Evolutionary conservation across 1,284 basidiomycete genomes (phyloP).

Genomic region (Sporisorium iseilematis-ciliati): DNA sequence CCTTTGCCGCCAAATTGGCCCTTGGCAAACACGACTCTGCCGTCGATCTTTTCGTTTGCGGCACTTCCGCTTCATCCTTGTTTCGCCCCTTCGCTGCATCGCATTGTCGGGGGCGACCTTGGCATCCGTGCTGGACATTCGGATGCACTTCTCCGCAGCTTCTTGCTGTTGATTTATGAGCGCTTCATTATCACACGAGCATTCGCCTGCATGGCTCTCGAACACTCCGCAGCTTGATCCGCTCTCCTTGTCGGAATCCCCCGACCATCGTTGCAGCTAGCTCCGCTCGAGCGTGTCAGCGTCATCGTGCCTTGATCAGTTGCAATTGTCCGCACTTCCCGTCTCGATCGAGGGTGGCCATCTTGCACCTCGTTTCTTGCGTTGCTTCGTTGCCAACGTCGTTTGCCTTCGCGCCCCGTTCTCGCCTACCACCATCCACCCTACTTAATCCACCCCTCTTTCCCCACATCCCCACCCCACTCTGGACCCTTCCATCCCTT

Average conservation of each 20-base stretch:
- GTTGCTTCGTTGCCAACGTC: not conserved
- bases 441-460: conserved; percentile 12
- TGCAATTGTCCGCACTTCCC: not conserved
- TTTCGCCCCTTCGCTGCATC: not conserved
- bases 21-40: conserved; percentile 9
- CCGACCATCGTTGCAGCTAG: not conserved
- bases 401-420: not conserved
- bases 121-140: conserved; percentile 4
- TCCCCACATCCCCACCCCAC: conserved; percentile 9
- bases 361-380: conserved; percentile 2
- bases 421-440: not conserved
- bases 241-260: conserved; percentile 11
- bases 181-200: conserved; percentile 14
- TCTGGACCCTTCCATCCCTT: conserved; percentile 5
- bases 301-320: conserved; percentile 26
- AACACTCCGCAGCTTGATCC: conserved; percentile 18
- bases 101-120: not conserved
- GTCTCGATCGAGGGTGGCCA: conserved; percentile 12
- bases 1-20: conserved; percentile 8
- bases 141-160: not conserved
- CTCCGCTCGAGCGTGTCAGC: conserved; percentile 18
- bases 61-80: not conserved
- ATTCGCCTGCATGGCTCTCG: conserved; percentile 5
- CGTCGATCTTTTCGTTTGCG: conserved; percentile 2
- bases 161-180: not conserved